Conservation (phyloP, 208 protist genomes). For the Acanthamoeba quina region DNA sequence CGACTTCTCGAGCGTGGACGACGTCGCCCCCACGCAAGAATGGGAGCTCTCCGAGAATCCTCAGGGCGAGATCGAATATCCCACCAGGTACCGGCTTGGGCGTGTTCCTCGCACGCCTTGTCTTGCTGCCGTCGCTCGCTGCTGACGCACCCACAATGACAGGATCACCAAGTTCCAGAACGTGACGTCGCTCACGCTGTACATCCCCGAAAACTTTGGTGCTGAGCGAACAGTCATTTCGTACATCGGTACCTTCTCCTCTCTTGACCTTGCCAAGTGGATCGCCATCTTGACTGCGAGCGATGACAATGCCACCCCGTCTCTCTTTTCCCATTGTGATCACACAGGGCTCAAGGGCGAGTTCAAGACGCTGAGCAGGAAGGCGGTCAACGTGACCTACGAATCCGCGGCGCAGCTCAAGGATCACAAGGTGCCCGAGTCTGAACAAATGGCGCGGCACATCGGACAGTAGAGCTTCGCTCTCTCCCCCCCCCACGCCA, state of each 20-base stretch:
- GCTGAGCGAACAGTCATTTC: constrained; percentile 74
- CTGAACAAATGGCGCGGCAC: constrained; percentile 34
- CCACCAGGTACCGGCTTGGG: constrained; percentile 40
- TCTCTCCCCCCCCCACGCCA: too few species aligned
- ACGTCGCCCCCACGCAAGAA: constrained; percentile 75
- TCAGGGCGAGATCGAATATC: constrained; percentile 77
- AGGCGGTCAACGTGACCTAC: constrained; percentile 78
- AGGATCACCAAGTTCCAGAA: constrained; percentile 81
- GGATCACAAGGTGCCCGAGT: constrained; percentile 78
- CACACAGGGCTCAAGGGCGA: constrained; percentile 57
- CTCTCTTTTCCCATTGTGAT: background rate
- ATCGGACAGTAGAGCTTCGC: background rate
- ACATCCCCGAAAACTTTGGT: constrained; percentile 79
- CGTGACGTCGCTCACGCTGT: constrained; percentile 77
- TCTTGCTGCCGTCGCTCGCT: background rate
- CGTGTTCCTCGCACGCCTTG: background rate
- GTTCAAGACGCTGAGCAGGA: constrained; percentile 67
- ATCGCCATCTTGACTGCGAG: too few species aligned
- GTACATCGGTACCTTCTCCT: constrained; percentile 72
- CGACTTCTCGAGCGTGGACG: constrained; percentile 78
- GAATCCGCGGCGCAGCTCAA: constrained; percentile 77
- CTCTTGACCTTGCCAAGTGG: background rate
- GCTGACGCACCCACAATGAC: background rate
- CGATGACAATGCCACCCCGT: background rate
- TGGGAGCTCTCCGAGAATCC: constrained; percentile 79